A percentile compares a stretch with the other conserved stretches of the same genome.
Conservation (phyloP, 176 grass and related monocot genomes). For the Cenchrus americanus region DNA sequence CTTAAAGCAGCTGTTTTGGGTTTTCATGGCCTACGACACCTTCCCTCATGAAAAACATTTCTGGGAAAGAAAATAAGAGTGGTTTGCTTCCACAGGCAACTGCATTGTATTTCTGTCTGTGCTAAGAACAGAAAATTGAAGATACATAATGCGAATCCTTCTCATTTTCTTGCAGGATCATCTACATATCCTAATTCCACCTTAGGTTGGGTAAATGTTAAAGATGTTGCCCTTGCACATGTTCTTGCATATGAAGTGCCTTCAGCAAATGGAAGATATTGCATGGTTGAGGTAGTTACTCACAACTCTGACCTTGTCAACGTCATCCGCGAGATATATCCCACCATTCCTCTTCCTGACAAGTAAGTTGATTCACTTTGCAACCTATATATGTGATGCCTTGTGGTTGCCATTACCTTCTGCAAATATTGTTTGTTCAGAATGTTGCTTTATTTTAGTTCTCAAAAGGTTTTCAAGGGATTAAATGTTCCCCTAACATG, state of each 20-base stretch:
- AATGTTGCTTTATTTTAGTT: neutral
- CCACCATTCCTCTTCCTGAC: conserved; percentile 38
- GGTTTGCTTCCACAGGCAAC: neutral
- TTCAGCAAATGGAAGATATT: conserved; percentile 57
- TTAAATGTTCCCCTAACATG: neutral
- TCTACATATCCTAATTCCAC: conserved; percentile 51
- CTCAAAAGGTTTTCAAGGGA: neutral
- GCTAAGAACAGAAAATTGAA: neutral
- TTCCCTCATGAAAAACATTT: neutral
- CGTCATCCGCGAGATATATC: conserved; percentile 41
- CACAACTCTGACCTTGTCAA: conserved; percentile 47
- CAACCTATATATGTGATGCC: neutral
- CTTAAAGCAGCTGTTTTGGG: no score
- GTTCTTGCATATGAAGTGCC: conserved; percentile 60
- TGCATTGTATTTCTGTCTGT: no score
- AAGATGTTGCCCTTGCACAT: conserved; percentile 62
- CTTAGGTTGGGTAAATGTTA: conserved; percentile 55
- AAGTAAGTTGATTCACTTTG: conserved; percentile 47
- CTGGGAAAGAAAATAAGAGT: neutral
- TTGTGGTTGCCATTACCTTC: neutral
- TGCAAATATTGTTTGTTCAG: neutral
- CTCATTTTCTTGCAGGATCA: conserved; percentile 41
- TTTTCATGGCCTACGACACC: neutral
- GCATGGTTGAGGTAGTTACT: conserved; percentile 53
- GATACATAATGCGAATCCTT: neutral